Percentiles rank a stretch among this genome's conserved stretches.
phyloP scores from a whole-genome alignment of 2,329 filamentous ascomycete species.

The Cytospora chrysosperma region DNA sequence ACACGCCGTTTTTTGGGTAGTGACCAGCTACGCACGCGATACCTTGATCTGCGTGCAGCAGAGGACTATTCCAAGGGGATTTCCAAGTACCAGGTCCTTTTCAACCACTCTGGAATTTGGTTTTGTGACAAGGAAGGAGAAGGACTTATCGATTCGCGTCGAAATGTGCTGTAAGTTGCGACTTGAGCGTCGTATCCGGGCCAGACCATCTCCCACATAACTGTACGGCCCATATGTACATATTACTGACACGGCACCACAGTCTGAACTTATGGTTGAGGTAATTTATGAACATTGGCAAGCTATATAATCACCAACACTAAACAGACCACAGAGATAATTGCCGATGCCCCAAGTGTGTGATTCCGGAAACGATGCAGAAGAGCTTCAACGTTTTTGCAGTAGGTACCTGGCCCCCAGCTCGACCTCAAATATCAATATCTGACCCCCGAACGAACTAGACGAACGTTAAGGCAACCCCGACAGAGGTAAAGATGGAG shows the following conservation, averaged over 20 bases:
- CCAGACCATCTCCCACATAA: not conserved
- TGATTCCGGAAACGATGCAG: slow-evolving; percentile 70
- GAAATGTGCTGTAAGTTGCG: not conserved
- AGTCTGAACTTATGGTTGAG: slow-evolving; percentile 21
- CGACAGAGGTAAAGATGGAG: slow-evolving; percentile 34
- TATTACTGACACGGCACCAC: not conserved
- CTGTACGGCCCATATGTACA: not conserved
- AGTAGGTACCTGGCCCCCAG: slow-evolving; percentile 37
- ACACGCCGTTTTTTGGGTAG: not conserved
- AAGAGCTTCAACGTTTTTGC: slow-evolving; percentile 66
- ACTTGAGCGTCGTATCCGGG: not conserved
- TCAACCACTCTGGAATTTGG: not conserved
- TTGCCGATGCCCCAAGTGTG: slow-evolving; percentile 66
- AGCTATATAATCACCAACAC: not conserved
- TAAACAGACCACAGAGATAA: slow-evolving; percentile 57
- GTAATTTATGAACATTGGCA: not conserved
- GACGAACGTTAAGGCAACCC: slow-evolving; percentile 39
- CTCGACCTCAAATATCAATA: not conserved
- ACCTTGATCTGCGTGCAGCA: not conserved
- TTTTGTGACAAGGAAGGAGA: not conserved
- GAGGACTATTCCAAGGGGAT: not conserved
- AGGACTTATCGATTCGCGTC: not conserved
- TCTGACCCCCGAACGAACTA: slow-evolving; percentile 3
- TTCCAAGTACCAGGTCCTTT: not conserved
- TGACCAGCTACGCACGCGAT: not conserved